Percentiles rank a stretch among this genome's conserved stretches.
phyloP scores from a whole-genome alignment of 208 protist genomes.

The Herpetomonas samuelpessoai region DNA sequence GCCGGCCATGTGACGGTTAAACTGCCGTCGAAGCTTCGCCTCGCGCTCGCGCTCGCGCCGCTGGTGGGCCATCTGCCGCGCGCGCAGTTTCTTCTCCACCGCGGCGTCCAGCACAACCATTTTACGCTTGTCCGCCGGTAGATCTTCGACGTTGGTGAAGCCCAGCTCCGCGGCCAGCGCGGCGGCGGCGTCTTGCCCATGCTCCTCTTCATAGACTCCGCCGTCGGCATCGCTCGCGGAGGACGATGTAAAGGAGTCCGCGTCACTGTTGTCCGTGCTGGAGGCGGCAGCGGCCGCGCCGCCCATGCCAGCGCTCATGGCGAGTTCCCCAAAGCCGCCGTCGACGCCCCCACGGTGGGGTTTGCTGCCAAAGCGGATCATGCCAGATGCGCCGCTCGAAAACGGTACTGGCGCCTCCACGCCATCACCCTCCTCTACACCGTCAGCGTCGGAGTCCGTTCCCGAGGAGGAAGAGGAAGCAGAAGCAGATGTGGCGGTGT shows the following conservation, averaged over 20 bases:
- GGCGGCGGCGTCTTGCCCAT: not conserved
- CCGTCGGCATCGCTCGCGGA: conserved; percentile 4
- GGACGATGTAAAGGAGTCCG: conserved; percentile 2
- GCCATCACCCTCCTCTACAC: not conserved
- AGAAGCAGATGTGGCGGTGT: too few species aligned
- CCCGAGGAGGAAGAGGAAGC: conserved; percentile 5
- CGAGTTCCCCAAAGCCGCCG: too few species aligned
- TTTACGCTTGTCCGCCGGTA: too few species aligned
- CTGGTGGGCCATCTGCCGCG: not conserved
- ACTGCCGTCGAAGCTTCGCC: conserved; percentile 9
- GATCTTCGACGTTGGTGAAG: too few species aligned
- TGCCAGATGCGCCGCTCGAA: conserved; percentile 20
- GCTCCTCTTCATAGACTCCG: not conserved
- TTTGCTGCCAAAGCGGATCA: conserved; percentile 31
- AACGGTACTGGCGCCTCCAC: conserved; percentile 8
- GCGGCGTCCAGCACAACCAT: too few species aligned
- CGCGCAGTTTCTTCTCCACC: not conserved
- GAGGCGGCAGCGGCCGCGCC: not conserved
- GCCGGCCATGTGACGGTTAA: conserved; percentile 27
- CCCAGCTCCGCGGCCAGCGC: too few species aligned
- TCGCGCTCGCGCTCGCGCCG: conserved; percentile 6
- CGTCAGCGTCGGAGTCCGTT: not conserved
- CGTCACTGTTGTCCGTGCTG: not conserved
- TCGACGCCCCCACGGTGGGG: too few species aligned
- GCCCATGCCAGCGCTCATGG: not conserved